Percentiles rank a stretch among this genome's conserved stretches.
Conservation (phyloP, 2,329 filamentous ascomycete genomes). For the Cercospora brassicicola region DNA sequence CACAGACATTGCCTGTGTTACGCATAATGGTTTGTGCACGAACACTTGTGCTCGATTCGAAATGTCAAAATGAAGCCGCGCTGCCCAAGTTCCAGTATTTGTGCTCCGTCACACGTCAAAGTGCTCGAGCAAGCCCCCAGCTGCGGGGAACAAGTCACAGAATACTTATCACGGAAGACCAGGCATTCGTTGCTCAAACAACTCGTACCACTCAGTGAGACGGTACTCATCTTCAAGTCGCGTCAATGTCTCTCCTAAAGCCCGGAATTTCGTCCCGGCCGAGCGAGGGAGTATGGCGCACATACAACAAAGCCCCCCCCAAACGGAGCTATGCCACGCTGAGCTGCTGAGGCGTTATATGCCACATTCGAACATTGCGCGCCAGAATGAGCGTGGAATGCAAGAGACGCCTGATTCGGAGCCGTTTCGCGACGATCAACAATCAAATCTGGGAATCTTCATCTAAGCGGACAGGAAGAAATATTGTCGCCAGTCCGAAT, state of each 20-base stretch:
- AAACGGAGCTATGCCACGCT: not conserved
- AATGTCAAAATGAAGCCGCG: not conserved
- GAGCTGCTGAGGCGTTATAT: not conserved
- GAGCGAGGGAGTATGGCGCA: not conserved
- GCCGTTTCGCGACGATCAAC: not conserved
- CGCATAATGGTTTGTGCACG: not conserved
- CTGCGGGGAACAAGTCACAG: not conserved
- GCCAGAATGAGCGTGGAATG: not conserved
- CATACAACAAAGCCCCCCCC: too few species aligned
- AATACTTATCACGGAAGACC: not conserved
- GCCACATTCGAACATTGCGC: not conserved
- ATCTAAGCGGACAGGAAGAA: not conserved
- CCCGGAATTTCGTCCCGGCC: not conserved
- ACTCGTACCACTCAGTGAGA: not conserved
- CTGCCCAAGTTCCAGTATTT: not conserved
- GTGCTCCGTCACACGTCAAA: not conserved
- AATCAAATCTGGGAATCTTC: not conserved
- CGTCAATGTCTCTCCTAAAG: not conserved
- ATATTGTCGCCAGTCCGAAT: not conserved
- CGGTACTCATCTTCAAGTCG: not conserved
- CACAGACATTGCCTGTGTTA: not conserved
- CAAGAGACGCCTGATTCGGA: not conserved
- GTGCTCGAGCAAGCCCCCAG: not conserved
- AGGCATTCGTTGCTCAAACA: not conserved
- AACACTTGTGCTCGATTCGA: not conserved